These are phyloP conservation scores for Pascua sp. DNA, from an alignment of 1,284 basidiomycete genomes.

Conservation along the genomic window DNA sequence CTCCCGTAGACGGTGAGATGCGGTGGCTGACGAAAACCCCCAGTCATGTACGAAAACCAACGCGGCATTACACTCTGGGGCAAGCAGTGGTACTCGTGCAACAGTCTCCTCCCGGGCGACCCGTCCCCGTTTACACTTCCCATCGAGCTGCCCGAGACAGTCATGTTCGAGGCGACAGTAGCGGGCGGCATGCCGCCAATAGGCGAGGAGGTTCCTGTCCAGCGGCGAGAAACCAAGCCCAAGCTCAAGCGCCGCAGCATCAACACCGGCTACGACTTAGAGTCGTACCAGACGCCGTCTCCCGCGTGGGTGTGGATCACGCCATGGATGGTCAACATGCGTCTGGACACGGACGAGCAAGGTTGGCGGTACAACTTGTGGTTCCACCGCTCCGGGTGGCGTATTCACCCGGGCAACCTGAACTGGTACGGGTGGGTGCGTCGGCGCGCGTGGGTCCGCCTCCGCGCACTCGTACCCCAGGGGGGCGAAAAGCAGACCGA, in stretches of 20 bases:
- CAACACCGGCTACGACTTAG: conserved; percentile 43
- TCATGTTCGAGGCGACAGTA: too few species aligned
- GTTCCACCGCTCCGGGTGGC: conserved; percentile 43
- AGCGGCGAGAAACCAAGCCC: neutral
- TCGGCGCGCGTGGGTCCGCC: conserved; percentile 45
- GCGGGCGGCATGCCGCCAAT: too few species aligned
- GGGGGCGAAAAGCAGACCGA: neutral
- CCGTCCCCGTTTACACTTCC: conserved; percentile 45
- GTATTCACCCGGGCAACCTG: conserved; percentile 28
- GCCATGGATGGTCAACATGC: conserved; percentile 51
- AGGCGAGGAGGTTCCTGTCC: neutral
- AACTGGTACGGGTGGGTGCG: conserved; percentile 49
- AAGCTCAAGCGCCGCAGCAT: conserved; percentile 24
- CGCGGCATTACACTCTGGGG: conserved; percentile 45
- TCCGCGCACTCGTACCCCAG: conserved; percentile 21
- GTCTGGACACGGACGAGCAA: conserved; percentile 45
- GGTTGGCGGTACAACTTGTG: conserved; percentile 50
- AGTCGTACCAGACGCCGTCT: conserved; percentile 43
- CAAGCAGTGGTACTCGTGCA: conserved; percentile 43
- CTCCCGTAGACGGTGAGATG: neutral
- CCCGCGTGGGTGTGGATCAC: conserved; percentile 48
- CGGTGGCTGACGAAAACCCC: neutral
- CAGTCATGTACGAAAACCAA: conserved; percentile 51
- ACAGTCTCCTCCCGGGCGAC: conserved; percentile 43
- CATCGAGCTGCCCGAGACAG: neutral